phyloP scores from a whole-genome alignment of 75 land plant genomes.

The Selaginella tamariscina region DNA sequence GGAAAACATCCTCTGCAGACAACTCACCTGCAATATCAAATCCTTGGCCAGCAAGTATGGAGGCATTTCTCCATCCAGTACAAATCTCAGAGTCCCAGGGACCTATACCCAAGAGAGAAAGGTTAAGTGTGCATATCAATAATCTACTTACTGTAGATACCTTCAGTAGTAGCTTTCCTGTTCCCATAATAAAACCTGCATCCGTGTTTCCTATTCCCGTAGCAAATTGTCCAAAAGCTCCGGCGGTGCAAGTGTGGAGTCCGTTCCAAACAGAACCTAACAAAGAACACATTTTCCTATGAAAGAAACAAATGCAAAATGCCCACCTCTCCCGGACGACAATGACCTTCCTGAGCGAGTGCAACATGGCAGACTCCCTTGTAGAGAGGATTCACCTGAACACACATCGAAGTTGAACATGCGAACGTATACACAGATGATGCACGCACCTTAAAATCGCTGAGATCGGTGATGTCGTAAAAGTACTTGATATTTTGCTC shows the following conservation, averaged over 20 bases:
- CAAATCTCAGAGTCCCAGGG: constrained; percentile 83
- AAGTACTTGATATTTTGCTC: constrained; percentile 93
- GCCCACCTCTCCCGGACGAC: constrained; percentile 92
- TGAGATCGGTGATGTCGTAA: constrained; percentile 82
- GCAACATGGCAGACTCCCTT: constrained; percentile 97
- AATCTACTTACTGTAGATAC: constrained; percentile 20
- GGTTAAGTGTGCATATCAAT: neutral
- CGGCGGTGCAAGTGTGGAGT: too few relatives aligned
- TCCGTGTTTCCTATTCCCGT: constrained; percentile 98
- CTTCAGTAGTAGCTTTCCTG: constrained; percentile 81
- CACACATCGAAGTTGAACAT: too few relatives aligned
- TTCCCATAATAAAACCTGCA: constrained; percentile 92
- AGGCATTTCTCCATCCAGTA: constrained; percentile 97
- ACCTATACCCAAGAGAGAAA: constrained; percentile 39
- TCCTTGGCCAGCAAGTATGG: constrained; percentile 81
- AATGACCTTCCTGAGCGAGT: constrained; percentile 95
- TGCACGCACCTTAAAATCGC: constrained; percentile 63
- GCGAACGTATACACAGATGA: too few relatives aligned
- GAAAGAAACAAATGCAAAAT: too few relatives aligned
- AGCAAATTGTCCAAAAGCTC: constrained; percentile 97
- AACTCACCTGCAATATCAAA: constrained; percentile 77
- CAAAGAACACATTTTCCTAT: too few relatives aligned
- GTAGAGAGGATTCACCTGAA: constrained; percentile 85
- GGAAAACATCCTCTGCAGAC: neutral
- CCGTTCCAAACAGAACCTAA: too few relatives aligned